phyloP scores from a whole-genome alignment of 2,329 filamentous ascomycete genomes.

The Cladophialophora immunda region DNA sequence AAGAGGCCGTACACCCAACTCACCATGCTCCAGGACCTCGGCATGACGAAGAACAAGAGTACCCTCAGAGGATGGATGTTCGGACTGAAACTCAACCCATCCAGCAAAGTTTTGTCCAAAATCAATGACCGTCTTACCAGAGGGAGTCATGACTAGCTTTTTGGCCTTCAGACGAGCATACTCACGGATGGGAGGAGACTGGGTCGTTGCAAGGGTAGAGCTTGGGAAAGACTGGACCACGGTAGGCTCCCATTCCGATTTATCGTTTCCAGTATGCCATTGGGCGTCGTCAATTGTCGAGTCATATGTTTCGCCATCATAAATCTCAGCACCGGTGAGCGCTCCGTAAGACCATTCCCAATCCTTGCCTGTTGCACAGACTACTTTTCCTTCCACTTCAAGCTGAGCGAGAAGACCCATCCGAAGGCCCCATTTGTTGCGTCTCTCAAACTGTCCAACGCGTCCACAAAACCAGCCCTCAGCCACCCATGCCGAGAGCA shows the following conservation, averaged over 20 bases:
- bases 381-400: constrained; percentile 37
- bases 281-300: constrained; percentile 45
- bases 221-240: constrained; percentile 40
- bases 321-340: constrained; percentile 52
- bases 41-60: constrained; percentile 59
- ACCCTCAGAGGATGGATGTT: too few species aligned
- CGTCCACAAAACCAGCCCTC: constrained; percentile 61
- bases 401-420: constrained; percentile 44
- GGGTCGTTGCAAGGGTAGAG: constrained; percentile 48
- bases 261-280: constrained; percentile 47
- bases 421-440: constrained; percentile 42
- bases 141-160: constrained; percentile 51
- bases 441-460: constrained; percentile 43
- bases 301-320: constrained; percentile 64
- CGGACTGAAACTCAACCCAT: constrained; percentile 45
- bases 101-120: constrained; percentile 69
- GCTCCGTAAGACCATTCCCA: constrained; percentile 42
- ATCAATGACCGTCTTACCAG: constrained; percentile 61
- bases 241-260: constrained; percentile 44
- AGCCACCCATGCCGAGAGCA: constrained; percentile 53
- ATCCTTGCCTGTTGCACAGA: constrained; percentile 36
- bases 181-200: constrained; percentile 51
- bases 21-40: constrained; percentile 63
- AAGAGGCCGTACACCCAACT: constrained; percentile 55
- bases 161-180: too few species aligned